Percentiles rank a stretch among this genome's conserved stretches.
Evolutionary conservation across 805 yeast genomes (phyloP).

Genomic region (Brettanomyces custersianus): DNA sequence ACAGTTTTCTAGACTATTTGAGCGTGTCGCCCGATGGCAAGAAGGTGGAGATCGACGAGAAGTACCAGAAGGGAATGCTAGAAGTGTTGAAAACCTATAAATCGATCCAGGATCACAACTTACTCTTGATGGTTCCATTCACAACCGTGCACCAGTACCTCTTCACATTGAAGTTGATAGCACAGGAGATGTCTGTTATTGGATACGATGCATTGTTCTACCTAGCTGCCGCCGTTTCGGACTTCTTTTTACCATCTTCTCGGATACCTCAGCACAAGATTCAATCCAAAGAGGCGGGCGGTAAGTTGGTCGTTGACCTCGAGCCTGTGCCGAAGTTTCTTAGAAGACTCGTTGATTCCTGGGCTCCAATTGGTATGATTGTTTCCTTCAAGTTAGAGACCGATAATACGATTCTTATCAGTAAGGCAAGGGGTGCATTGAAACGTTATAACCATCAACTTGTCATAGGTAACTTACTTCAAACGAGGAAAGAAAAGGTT

Average conservation of each 20-base stretch:
- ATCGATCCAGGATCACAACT: conserved; percentile 38
- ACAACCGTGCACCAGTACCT: conserved; percentile 93
- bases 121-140: conserved; percentile 70
- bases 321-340: conserved; percentile 96
- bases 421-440: conserved; percentile 73
- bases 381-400: conserved; percentile 93
- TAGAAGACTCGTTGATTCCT: conserved; percentile 74
- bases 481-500: conserved; percentile 80
- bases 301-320: conserved; percentile 72
- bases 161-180: conserved; percentile 67
- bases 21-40: conserved; percentile 34
- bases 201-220: conserved; percentile 64
- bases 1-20: conserved; percentile 82
- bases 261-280: conserved; percentile 90
- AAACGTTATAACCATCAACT: conserved; percentile 84
- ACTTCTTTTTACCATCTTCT: conserved; percentile 83
- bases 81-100: conserved; percentile 47
- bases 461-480: conserved; percentile 88
- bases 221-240: conserved; percentile 96
- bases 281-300: conserved; percentile 64
- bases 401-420: conserved; percentile 57
- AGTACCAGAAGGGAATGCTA: conserved; percentile 54
- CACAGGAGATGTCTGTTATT: conserved; percentile 46
- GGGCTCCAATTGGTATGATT: conserved; percentile 96
- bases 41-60: conserved; percentile 49